Percentiles rank a stretch among this genome's conserved stretches.
phyloP scores from a whole-genome alignment of 345 rosid species.

The Mercurialis annua region DNA sequence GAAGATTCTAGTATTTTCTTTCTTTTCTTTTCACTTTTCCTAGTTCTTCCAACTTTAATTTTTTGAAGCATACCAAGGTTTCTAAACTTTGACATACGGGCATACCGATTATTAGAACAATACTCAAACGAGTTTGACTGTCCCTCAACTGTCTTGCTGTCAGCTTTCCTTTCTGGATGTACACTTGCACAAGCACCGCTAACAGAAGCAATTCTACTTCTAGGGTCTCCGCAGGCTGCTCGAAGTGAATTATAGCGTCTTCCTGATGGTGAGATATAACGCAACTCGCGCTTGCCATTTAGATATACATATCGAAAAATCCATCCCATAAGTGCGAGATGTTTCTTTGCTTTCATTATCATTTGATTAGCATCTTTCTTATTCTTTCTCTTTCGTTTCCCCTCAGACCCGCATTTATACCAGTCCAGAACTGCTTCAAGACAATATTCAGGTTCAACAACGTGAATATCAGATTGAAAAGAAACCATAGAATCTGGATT shows the following conservation, averaged over 20 bases:
- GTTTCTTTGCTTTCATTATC: conserved; percentile 39
- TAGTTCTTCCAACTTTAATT: conserved; percentile 20
- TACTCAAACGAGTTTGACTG: neutral
- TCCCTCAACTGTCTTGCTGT: neutral
- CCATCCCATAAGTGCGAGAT: conserved; percentile 56
- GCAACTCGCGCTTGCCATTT: conserved; percentile 24
- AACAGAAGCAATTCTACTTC: conserved; percentile 7
- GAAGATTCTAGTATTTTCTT: neutral
- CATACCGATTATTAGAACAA: conserved; percentile 2
- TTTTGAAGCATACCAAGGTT: neutral
- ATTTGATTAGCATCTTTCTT: neutral
- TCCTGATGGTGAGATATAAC: conserved; percentile 39
- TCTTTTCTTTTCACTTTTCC: too few species aligned
- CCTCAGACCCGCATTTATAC: conserved; percentile 17
- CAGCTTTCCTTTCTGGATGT: conserved; percentile 8
- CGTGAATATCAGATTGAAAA: conserved; percentile 2
- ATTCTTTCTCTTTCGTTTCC: neutral
- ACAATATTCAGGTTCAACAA: conserved; percentile 36
- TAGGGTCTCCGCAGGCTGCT: conserved; percentile 39
- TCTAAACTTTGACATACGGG: neutral
- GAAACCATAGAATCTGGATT: neutral
- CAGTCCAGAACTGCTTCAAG: conserved; percentile 47
- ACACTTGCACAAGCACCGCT: neutral
- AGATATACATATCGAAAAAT: conserved; percentile 4
- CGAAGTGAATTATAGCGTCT: conserved; percentile 39